Conservation (phyloP, 2,329 filamentous ascomycete genomes). For the Phialophora tarda region DNA sequence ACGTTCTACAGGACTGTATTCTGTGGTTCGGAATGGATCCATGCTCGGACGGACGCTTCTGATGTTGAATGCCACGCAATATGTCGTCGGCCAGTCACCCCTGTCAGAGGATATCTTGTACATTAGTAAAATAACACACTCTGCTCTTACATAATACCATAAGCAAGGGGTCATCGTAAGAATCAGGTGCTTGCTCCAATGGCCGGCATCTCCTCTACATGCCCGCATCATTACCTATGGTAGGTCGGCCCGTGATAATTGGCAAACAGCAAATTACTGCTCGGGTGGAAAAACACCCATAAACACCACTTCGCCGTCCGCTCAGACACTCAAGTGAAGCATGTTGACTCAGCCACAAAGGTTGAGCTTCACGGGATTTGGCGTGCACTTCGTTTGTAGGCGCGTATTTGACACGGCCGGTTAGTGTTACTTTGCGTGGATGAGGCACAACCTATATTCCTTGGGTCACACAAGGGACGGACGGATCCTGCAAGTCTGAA, state of each 20-base stretch:
- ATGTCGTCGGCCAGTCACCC: background rate
- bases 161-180: background rate
- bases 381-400: background rate
- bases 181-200: background rate
- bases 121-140: background rate
- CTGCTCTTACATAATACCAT: background rate
- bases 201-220: background rate
- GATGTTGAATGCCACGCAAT: background rate
- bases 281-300: background rate
- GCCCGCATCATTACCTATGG: background rate
- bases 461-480: background rate
- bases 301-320: background rate
- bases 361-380: background rate
- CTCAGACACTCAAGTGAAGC: background rate
- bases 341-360: background rate
- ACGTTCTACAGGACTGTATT: background rate
- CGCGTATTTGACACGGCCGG: background rate
- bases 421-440: background rate
- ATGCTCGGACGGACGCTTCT: background rate
- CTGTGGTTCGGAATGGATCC: background rate
- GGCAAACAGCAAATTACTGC: background rate
- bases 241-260: background rate
- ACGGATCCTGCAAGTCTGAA: background rate
- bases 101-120: background rate
- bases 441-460: background rate